These are phyloP conservation scores for Ophiosphaerella herpotricha DNA, from an alignment of 2,329 filamentous ascomycete species.

Conservation along the genomic window DNA sequence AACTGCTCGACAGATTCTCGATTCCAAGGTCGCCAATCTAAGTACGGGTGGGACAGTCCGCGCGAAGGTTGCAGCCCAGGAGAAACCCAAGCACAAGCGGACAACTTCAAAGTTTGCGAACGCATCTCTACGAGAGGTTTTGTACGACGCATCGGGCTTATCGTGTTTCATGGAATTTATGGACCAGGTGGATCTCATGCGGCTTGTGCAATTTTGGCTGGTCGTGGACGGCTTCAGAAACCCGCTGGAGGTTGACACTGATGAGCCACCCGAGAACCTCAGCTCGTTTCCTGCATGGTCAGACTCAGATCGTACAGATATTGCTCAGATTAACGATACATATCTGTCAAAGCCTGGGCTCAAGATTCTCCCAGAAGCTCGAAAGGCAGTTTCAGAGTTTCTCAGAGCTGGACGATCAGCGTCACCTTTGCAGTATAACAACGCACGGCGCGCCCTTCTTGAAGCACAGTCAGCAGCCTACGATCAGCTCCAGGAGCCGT, in stretches of 20 bases:
- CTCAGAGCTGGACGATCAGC: conserved; percentile 77
- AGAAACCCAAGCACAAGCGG: conserved; percentile 43
- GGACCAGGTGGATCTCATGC: conserved; percentile 87
- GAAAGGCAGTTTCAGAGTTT: conserved; percentile 74
- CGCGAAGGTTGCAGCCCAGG: conserved; percentile 46
- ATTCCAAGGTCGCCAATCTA: conserved; percentile 84
- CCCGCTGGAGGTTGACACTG: conserved; percentile 83
- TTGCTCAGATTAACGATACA: conserved; percentile 88
- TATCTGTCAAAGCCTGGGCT: conserved; percentile 85
- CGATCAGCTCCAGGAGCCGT: conserved; percentile 78
- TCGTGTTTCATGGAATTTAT: conserved; percentile 99
- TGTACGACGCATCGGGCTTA: conserved; percentile 85
- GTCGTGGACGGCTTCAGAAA: conserved; percentile 96
- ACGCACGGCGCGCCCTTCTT: conserved; percentile 79
- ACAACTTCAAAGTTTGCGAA: conserved; percentile 71
- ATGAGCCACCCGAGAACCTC: conserved; percentile 63
- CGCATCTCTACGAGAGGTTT: conserved; percentile 78
- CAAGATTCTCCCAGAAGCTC: conserved; percentile 72
- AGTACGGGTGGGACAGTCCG: conserved; percentile 65
- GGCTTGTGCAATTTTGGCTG: conserved; percentile 95
- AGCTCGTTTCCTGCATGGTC: conserved; percentile 66
- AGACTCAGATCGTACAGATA: conserved; percentile 81
- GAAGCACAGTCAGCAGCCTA: conserved; percentile 81
- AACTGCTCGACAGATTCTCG: conserved; percentile 85
- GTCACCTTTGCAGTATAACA: conserved; percentile 78